Evolutionary conservation across 768 basidiomycete genomes (phyloP).

Genomic region (Suillus brevipes): DNA sequence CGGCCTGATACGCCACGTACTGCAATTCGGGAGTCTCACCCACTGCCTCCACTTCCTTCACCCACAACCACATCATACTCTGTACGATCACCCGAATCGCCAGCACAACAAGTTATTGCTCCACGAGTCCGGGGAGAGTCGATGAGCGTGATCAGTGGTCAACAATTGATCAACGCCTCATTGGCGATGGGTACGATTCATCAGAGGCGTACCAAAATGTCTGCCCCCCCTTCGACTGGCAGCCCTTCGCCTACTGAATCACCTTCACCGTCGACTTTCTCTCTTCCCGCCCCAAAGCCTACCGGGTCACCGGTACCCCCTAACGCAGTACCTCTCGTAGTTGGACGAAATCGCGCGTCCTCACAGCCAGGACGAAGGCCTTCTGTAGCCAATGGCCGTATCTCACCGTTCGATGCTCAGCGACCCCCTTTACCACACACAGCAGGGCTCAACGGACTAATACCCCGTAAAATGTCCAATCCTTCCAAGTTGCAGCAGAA

Average conservation of each 20-base stretch:
- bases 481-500: slow-evolving; percentile 59
- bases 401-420: slow-evolving; percentile 50
- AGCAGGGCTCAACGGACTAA: slow-evolving; percentile 36
- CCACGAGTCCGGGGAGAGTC: slow-evolving; percentile 57
- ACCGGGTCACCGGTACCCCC: slow-evolving; percentile 42
- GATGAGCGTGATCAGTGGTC: slow-evolving; percentile 38
- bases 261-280: slow-evolving; percentile 36
- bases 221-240: slow-evolving; percentile 50
- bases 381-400: slow-evolving; percentile 51
- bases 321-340: slow-evolving; percentile 36
- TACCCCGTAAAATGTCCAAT: slow-evolving; percentile 58
- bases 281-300: slow-evolving; percentile 29
- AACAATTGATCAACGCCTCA: slow-evolving; percentile 57
- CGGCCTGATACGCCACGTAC: slow-evolving; percentile 45
- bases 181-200: slow-evolving; percentile 65
- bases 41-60: slow-evolving; percentile 66
- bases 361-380: slow-evolving; percentile 80
- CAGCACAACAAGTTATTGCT: slow-evolving; percentile 40
- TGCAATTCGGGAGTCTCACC: slow-evolving; percentile 55
- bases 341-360: slow-evolving; percentile 60
- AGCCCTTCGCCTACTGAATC: slow-evolving; percentile 42
- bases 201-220: slow-evolving; percentile 65
- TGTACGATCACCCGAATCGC: slow-evolving; percentile 50
- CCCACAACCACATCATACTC: slow-evolving; percentile 35
- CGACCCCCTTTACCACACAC: slow-evolving; percentile 53